Evolutionary conservation across 768 basidiomycete genomes (phyloP).

Genomic region (Mycena filopes): DNA sequence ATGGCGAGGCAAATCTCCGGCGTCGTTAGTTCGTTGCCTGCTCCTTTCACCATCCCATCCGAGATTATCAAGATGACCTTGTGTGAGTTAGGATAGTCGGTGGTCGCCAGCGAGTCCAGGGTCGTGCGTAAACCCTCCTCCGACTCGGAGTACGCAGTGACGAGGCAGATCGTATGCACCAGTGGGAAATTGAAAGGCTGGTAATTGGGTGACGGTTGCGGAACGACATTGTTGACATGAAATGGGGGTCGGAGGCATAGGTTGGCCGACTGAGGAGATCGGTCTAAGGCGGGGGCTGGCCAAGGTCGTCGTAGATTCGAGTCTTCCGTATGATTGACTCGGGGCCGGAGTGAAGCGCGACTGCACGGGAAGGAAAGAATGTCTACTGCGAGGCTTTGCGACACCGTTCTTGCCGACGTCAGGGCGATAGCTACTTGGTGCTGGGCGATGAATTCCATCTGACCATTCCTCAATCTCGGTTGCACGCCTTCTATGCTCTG

Average conservation of each 20-base stretch:
- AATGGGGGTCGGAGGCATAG: slow-evolving; percentile 80
- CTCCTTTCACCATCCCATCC: slow-evolving; percentile 98
- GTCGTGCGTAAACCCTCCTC: slow-evolving; percentile 96
- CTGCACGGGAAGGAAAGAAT: slow-evolving; percentile 71
- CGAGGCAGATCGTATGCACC: slow-evolving; percentile 92
- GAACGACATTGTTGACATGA: slow-evolving; percentile 75
- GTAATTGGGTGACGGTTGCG: slow-evolving; percentile 90
- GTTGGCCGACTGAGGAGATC: slow-evolving; percentile 65
- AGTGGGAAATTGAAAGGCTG: slow-evolving; percentile 98
- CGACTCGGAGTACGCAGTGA: slow-evolving; percentile 98
- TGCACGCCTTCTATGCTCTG: slow-evolving; percentile 89
- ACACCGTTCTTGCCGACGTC: slow-evolving; percentile 82
- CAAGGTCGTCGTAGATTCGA: background rate
- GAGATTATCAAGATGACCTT: slow-evolving; percentile 96
- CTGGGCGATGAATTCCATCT: slow-evolving; percentile 93
- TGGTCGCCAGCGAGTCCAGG: slow-evolving; percentile 95
- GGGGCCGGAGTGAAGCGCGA: slow-evolving; percentile 76
- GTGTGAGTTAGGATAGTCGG: slow-evolving; percentile 98
- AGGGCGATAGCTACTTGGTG: slow-evolving; percentile 90
- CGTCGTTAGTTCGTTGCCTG: slow-evolving; percentile 88
- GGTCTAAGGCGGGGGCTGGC: slow-evolving; percentile 59
- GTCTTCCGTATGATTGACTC: slow-evolving; percentile 10
- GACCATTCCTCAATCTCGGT: slow-evolving; percentile 97
- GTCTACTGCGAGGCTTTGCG: slow-evolving; percentile 56
- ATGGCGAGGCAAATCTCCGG: slow-evolving; percentile 94